Base-by-base conservation (phyloP, 352 stramenopile genomes). In the Globisporangium cystogenes region DNA sequence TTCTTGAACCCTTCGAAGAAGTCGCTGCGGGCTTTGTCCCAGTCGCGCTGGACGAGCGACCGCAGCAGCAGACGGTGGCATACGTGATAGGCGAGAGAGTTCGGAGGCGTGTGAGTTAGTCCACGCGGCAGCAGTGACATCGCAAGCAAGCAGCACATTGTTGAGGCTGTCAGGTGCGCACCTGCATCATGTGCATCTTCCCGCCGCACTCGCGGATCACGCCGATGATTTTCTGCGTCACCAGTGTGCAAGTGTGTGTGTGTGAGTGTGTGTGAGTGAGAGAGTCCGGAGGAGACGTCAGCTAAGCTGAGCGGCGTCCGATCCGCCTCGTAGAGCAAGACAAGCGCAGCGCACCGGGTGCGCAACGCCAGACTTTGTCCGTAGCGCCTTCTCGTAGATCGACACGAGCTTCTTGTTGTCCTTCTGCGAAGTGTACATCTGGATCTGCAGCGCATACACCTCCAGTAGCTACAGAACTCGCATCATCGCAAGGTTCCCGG, bases 1-100 rank as follows among this genome's bases (percentile, higher is more conserved):
- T 82, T 96, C 64, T 98, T 98, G 68, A 98, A 98, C 11, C 89
- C 92, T 49, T 96, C 89, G 57, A 98, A 98, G 49, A 98, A 98
- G 24, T 96, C 90, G 48, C 91, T 96, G 0, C 81, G 85, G 0
- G 91, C 94, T 42, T 93, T 91, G 53, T 98, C 85, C 76, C 95
- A 98, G 51, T 97, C 89, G 7, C 87, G 76, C 65, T 95, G 44
- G 8, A 31, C 14, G 44, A 47, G 11, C 7, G 40, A 8, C 15
- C 8, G 21, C 6, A 36, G 11, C 20, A 23, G 11, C 8, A 27
- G 23, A 11, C 47, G 4, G 24, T 7, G n/a, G n/a, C n/a, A n/a
- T n/a, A n/a, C n/a, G n/a, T n/a, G n/a, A n/a, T n/a, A n/a, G n/a
- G n/a, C n/a, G n/a, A n/a, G n/a, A n/a, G n/a, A n/a, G n/a, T n/a